These are phyloP conservation scores for Melaleuca alternifolia DNA, from an alignment of 345 rosid genomes.

Conservation along the genomic window DNA sequence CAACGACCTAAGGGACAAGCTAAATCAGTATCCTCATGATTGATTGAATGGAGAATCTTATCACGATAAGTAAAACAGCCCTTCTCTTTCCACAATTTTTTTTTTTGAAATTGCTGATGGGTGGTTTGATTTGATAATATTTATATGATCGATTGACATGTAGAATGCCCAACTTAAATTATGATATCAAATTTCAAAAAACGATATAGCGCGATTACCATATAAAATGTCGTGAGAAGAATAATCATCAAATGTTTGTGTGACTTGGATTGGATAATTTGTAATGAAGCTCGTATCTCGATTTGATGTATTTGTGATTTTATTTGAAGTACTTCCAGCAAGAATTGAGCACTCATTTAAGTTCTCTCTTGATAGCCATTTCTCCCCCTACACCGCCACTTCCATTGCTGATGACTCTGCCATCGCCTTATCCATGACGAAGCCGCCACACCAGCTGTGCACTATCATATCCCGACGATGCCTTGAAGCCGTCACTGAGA, in stretches of 20 bases:
- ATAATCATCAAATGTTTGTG: not conserved
- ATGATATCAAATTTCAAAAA: not conserved
- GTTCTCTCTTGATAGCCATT: not conserved
- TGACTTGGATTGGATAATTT: no score
- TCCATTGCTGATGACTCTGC: not conserved
- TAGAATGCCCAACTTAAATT: not conserved
- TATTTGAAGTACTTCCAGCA: not conserved
- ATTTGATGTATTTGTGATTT: no score
- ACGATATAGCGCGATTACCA: not conserved
- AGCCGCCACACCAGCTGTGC: not conserved
- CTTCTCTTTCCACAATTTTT: not conserved
- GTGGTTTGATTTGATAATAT: not conserved
- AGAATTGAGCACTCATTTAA: not conserved
- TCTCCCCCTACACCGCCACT: not conserved
- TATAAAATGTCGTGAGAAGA: not conserved
- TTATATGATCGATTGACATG: not conserved
- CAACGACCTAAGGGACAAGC: not conserved
- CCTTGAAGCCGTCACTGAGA: no score
- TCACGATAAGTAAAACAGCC: not conserved
- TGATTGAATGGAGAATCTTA: not conserved
- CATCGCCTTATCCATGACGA: not conserved
- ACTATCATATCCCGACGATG: not conserved
- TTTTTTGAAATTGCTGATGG: not conserved
- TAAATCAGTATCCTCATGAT: not conserved
- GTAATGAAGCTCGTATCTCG: not conserved